phyloP scores from a whole-genome alignment of 2,329 filamentous ascomycete species.

The Aspergillus glaucus region DNA sequence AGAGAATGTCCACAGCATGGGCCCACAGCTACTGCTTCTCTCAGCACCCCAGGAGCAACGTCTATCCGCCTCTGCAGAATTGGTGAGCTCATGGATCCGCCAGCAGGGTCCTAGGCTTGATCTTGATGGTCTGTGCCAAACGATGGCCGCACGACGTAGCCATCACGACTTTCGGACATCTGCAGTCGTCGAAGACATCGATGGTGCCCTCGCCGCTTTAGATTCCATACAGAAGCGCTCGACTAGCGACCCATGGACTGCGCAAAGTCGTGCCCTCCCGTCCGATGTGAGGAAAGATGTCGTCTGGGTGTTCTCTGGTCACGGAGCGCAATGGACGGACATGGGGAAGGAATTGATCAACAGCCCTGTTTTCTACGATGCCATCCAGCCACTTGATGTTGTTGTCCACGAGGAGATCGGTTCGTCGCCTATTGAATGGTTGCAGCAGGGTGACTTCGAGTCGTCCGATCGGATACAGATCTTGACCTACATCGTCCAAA shows the following conservation, averaged over 20 bases:
- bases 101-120: constrained; percentile 10
- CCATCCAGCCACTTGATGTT: constrained; percentile 21
- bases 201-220: constrained; percentile 17
- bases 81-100: constrained; percentile 19
- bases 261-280: constrained; percentile 9
- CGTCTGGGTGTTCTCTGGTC: constrained; percentile 37
- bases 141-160: constrained; percentile 26
- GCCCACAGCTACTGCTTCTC: constrained; percentile 16
- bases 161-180: constrained; percentile 26
- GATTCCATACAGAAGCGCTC: constrained; percentile 11
- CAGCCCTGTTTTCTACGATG: constrained; percentile 8
- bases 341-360: constrained; percentile 35
- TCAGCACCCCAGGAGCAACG: constrained; percentile 30
- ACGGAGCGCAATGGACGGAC: constrained; percentile 37
- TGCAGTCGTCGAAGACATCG: constrained; percentile 16
- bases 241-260: constrained; percentile 1
- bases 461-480: constrained; percentile 8
- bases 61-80: constrained; percentile 14
- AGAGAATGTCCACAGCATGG: background rate
- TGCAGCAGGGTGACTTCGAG: constrained; percentile 3
- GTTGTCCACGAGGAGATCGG: constrained; percentile 14
- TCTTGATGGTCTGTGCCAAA: constrained; percentile 18
- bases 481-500: constrained; percentile 29
- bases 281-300: constrained; percentile 13
- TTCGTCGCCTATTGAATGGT: constrained; percentile 1